phyloP scores from a whole-genome alignment of 805 yeast species.

The Saccharomyces mikatae region DNA sequence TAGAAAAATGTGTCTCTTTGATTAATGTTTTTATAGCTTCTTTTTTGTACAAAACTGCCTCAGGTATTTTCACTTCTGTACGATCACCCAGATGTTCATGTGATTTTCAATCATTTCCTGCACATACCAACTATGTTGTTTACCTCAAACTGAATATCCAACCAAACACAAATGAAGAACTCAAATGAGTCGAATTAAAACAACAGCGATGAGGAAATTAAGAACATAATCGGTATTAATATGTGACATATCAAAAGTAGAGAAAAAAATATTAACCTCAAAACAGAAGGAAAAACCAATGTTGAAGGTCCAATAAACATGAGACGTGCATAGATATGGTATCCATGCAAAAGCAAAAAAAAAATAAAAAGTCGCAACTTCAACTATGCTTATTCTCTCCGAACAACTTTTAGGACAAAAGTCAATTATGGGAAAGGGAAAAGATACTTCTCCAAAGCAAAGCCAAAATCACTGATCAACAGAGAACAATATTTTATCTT shows the following conservation, averaged over 20 bases:
- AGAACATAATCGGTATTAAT: not conserved
- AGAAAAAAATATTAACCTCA: not conserved
- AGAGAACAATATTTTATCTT: slow-evolving; percentile 11
- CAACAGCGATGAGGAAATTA: not conserved
- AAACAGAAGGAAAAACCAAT: not conserved
- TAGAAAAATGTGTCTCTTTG: not conserved
- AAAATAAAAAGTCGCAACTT: not conserved
- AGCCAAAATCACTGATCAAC: not conserved
- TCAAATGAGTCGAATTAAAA: not conserved
- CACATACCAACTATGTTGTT: not conserved
- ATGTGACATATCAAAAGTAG: not conserved
- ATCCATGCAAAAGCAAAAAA: not conserved
- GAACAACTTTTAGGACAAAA: not conserved
- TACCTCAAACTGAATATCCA: not conserved
- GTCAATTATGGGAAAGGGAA: not conserved
- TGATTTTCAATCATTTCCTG: not conserved
- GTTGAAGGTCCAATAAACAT: not conserved
- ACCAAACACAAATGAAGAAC: not conserved
- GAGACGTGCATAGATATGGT: not conserved
- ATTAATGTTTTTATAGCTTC: not conserved
- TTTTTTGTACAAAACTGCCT: not conserved
- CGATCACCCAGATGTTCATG: not conserved
- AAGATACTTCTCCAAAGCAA: not conserved
- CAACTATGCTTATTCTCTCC: not conserved
- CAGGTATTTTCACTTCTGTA: not conserved